Evolutionary conservation across 441 rosid genomes (phyloP).

Genomic region (Euphorbia schlechtendalii): DNA sequence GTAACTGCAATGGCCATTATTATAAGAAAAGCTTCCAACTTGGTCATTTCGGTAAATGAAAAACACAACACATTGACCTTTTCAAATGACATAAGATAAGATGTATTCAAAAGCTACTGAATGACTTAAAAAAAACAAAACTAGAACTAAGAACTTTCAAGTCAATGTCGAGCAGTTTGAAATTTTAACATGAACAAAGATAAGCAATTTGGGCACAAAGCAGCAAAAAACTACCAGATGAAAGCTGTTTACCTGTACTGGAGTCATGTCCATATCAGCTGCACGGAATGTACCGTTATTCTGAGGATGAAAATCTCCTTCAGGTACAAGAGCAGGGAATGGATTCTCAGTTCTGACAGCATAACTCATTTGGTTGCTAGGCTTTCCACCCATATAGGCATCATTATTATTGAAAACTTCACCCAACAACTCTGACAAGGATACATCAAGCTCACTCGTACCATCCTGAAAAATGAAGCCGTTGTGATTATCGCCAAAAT

Average conservation of each 20-base stretch:
- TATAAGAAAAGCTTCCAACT: slow-evolving; percentile 25
- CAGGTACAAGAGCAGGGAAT: slow-evolving; percentile 21
- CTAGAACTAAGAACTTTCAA: background rate
- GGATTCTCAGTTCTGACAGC: slow-evolving; percentile 25
- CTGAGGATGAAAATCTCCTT: slow-evolving; percentile 23
- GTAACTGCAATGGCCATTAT: slow-evolving; percentile 30
- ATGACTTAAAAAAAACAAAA: background rate
- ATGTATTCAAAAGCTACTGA: background rate
- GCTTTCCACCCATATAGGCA: slow-evolving; percentile 40
- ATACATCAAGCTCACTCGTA: slow-evolving; percentile 43
- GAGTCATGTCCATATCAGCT: slow-evolving; percentile 26
- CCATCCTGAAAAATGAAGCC: slow-evolving; percentile 48
- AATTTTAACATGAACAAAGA: background rate
- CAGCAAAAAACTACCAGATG: slow-evolving; percentile 4
- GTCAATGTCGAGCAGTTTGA: background rate
- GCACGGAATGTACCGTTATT: slow-evolving; percentile 17
- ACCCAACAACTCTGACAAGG: slow-evolving; percentile 44
- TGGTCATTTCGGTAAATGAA: too few relatives aligned
- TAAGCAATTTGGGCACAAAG: background rate
- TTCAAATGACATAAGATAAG: background rate
- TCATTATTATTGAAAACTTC: slow-evolving; percentile 41
- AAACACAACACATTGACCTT: slow-evolving; percentile 15
- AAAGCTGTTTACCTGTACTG: slow-evolving; percentile 36
- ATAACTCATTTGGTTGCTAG: slow-evolving; percentile 27
- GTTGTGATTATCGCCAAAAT: slow-evolving; percentile 47